These are phyloP conservation scores for Spizellomyces sp. DNA, from an alignment of 192 early-diverging fungal species.

Conservation along the genomic window DNA sequence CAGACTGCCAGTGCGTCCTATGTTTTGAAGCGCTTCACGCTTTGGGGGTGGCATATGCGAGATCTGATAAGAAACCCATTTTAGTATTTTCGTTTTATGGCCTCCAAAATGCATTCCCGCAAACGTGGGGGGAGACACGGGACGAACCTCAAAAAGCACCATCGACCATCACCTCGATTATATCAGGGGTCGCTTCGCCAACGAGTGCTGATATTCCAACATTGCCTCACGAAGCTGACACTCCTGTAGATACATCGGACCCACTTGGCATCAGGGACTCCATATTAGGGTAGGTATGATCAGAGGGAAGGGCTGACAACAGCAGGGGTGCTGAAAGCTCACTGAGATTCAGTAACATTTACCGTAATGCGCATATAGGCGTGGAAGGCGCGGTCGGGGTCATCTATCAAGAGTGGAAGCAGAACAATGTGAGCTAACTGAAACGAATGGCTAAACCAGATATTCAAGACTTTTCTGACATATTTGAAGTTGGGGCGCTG, in stretches of 20 bases:
- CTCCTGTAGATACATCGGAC: constrained; percentile 43
- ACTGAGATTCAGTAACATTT: no score
- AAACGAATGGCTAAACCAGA: neutral
- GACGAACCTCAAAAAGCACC: neutral
- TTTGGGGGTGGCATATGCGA: neutral
- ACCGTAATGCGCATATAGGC: neutral
- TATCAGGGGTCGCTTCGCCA: neutral
- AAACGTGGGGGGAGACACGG: constrained; percentile 40
- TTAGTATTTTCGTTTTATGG: constrained; percentile 49
- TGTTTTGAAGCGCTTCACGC: neutral
- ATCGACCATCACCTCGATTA: neutral
- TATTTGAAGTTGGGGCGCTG: constrained; percentile 17
- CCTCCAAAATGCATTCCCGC: constrained; percentile 39
- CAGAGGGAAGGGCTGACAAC: neutral
- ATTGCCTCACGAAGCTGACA: constrained; percentile 8
- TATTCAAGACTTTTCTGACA: neutral
- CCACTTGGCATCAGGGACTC: constrained; percentile 48
- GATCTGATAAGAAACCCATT: no score
- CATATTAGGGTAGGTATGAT: constrained; percentile 35
- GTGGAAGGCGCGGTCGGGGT: neutral
- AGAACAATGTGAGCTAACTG: neutral
- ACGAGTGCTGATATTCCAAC: neutral
- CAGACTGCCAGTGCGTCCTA: constrained; percentile 29
- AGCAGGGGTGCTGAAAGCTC: no score
- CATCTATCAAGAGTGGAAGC: neutral